phyloP scores from a whole-genome alignment of 768 basidiomycete genomes.

The Auriscalpium vulgare region DNA sequence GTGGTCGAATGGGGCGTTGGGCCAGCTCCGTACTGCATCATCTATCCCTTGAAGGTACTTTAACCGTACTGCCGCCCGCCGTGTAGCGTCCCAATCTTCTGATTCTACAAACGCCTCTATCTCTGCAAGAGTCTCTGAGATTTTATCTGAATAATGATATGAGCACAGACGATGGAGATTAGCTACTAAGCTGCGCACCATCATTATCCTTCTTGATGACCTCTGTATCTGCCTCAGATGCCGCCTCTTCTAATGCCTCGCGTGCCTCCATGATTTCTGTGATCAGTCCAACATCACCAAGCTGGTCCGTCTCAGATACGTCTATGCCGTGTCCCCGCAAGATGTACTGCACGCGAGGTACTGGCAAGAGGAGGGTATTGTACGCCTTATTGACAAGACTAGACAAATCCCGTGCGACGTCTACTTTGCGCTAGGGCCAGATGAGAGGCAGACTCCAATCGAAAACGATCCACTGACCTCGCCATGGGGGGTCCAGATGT shows the following conservation, averaged over 20 bases:
- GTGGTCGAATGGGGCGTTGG: constrained; percentile 19
- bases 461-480: constrained; percentile 32
- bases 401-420: constrained; percentile 59
- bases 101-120: constrained; percentile 43
- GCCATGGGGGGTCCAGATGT: constrained; percentile 68
- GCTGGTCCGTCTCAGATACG: constrained; percentile 60
- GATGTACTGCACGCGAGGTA: constrained; percentile 76
- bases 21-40: constrained; percentile 38
- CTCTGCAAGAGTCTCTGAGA: constrained; percentile 34
- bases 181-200: constrained; percentile 30
- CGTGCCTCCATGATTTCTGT: constrained; percentile 71
- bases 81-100: constrained; percentile 50
- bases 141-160: constrained; percentile 36
- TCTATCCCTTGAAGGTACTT: constrained; percentile 65
- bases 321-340: constrained; percentile 51
- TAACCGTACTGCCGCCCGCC: constrained; percentile 54
- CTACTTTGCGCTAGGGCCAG: constrained; percentile 41
- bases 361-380: constrained; percentile 61
- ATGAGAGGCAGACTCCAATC: neutral
- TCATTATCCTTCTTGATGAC: constrained; percentile 45
- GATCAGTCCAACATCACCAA: constrained; percentile 66
- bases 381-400: constrained; percentile 80
- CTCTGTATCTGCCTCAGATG: constrained; percentile 40
- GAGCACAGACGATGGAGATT: neutral
- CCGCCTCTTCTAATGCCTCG: constrained; percentile 67